These are phyloP conservation scores for Carallia pectinifolia DNA, from an alignment of 345 rosid genomes.

Conservation along the genomic window DNA sequence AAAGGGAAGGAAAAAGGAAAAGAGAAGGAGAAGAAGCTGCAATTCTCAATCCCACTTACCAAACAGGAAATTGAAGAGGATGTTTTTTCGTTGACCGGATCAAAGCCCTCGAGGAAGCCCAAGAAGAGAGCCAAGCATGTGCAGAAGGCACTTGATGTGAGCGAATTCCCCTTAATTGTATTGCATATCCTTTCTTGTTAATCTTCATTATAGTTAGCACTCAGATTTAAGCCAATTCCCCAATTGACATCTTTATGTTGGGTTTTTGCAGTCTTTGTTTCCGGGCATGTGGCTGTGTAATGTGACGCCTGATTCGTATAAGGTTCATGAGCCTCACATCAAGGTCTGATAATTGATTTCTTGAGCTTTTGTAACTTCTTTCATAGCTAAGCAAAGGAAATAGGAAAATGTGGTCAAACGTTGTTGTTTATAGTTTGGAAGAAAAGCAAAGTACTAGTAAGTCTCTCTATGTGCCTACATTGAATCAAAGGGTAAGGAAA, in stretches of 20 bases:
- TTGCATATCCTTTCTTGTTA: background rate
- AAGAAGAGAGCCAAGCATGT: conserved; percentile 28
- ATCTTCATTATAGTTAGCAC: background rate
- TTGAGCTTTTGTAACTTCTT: background rate
- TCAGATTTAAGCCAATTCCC: too few species aligned
- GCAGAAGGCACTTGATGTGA: conserved; percentile 30
- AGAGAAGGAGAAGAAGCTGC: conserved; percentile 18
- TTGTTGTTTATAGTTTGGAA: background rate
- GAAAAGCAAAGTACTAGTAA: background rate
- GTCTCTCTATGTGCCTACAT: background rate
- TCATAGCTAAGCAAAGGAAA: background rate
- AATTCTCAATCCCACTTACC: conserved; percentile 26
- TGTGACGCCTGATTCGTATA: conserved; percentile 22
- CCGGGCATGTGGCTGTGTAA: conserved; percentile 31
- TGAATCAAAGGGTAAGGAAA: background rate
- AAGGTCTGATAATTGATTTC: conserved; percentile 17
- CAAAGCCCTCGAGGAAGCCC: conserved; percentile 28
- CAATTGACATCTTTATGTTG: background rate
- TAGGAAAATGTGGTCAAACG: background rate
- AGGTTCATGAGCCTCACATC: conserved; percentile 18
- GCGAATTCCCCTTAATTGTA: background rate
- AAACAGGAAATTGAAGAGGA: conserved; percentile 33
- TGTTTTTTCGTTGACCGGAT: conserved; percentile 25
- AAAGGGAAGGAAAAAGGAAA: conserved; percentile 1
- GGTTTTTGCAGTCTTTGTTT: conserved; percentile 23